A percentile compares a stretch with the other conserved stretches of the same genome.
phyloP scores from a whole-genome alignment of 2,329 filamentous ascomycete genomes.

The Fusarium temperatum region DNA sequence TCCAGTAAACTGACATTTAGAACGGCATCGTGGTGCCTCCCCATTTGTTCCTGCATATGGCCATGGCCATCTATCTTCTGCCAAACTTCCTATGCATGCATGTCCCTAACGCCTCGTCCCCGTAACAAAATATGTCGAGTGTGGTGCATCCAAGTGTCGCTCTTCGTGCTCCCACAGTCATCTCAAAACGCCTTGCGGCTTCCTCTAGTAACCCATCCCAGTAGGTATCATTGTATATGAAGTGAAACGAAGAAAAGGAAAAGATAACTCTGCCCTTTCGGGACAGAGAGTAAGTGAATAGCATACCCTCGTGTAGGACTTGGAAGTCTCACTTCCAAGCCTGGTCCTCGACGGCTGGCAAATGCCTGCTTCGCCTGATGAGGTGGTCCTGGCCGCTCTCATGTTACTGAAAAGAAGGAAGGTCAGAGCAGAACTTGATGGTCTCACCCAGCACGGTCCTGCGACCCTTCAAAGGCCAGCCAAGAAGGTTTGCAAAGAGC shows the following conservation, averaged over 20 bases:
- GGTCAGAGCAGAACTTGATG: constrained; percentile 29
- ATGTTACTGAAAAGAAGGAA: constrained; percentile 34
- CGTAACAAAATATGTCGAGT: constrained; percentile 39
- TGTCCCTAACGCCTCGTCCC: constrained; percentile 32
- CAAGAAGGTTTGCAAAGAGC: constrained; percentile 41
- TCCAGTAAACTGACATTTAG: constrained; percentile 23
- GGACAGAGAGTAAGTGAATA: constrained; percentile 38
- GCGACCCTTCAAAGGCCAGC: constrained; percentile 51
- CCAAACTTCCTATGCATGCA: constrained; percentile 35
- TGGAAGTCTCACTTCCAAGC: constrained; percentile 2
- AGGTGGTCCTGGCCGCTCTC: constrained; percentile 39
- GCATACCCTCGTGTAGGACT: constrained; percentile 9
- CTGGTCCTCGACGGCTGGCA: constrained; percentile 42
- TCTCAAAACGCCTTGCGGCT: constrained; percentile 52
- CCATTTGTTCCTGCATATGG: constrained; percentile 42
- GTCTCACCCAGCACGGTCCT: constrained; percentile 28
- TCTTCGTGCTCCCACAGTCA: constrained; percentile 37
- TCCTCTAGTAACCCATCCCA: constrained; percentile 50
- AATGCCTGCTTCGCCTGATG: constrained; percentile 51
- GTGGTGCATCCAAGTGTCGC: constrained; percentile 45
- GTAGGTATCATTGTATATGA: constrained; percentile 48
- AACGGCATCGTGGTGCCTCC: constrained; percentile 23
- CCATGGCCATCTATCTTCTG: constrained; percentile 11
- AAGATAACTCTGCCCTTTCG: constrained; percentile 24
- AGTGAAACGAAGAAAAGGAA: constrained; percentile 33